Conservation (phyloP, 2,329 filamentous ascomycete species). For the Fusarium aywerte region DNA sequence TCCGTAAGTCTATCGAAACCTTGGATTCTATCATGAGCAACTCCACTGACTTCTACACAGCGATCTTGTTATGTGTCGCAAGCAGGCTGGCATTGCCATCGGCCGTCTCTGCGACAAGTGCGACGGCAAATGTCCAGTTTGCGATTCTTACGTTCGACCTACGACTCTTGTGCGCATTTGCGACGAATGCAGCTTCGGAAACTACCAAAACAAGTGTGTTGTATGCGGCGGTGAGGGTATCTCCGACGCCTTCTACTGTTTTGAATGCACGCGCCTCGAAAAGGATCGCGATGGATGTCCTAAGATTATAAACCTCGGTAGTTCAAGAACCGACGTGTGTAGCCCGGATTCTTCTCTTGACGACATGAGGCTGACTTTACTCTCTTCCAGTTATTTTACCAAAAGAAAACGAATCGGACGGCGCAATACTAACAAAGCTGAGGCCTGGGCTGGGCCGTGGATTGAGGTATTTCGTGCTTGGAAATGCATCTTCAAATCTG, state of each 20-base stretch:
- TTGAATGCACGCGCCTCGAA: slow-evolving; percentile 95
- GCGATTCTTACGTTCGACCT: slow-evolving; percentile 97
- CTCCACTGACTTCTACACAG: slow-evolving; percentile 56
- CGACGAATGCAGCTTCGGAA: slow-evolving; percentile 99
- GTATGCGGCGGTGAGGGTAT: slow-evolving; percentile 99
- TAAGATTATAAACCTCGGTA: slow-evolving; percentile 98
- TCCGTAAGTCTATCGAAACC: slow-evolving; percentile 68
- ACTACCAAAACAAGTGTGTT: slow-evolving; percentile 99
- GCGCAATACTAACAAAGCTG: slow-evolving; percentile 63
- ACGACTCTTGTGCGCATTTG: slow-evolving; percentile 98
- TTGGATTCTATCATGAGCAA: background rate
- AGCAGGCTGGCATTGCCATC: slow-evolving; percentile 96
- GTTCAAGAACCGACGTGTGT: slow-evolving; percentile 89
- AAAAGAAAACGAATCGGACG: slow-evolving; percentile 73
- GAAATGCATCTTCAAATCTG: slow-evolving; percentile 28
- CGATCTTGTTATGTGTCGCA: slow-evolving; percentile 99
- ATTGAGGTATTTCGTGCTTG: slow-evolving; percentile 28
- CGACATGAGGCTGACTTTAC: slow-evolving; percentile 31
- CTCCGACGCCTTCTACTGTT: slow-evolving; percentile 98
- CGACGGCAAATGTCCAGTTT: slow-evolving; percentile 99
- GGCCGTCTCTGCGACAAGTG: slow-evolving; percentile 99
- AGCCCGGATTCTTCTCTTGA: background rate
- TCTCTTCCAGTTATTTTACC: slow-evolving; percentile 65
- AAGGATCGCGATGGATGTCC: slow-evolving; percentile 98
- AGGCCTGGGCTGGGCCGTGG: slow-evolving; percentile 61